phyloP scores from a whole-genome alignment of 2,329 filamentous ascomycete genomes.

The Davidsoniella virescens region DNA sequence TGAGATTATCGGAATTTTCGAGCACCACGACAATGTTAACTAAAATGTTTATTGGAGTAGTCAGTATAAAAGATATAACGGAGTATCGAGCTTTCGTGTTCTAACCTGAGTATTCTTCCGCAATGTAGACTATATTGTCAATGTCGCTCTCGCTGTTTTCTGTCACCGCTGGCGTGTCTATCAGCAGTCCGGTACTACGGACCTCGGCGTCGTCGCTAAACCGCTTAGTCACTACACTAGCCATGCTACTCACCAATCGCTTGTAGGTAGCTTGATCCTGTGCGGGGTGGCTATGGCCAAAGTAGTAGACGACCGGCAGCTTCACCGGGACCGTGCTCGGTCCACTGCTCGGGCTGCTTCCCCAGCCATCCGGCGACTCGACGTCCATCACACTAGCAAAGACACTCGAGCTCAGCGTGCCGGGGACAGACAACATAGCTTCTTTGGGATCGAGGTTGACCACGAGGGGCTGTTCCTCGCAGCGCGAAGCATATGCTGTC shows the following conservation, averaged over 20 bases:
- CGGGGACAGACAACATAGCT: slow-evolving; percentile 60
- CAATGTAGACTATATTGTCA: slow-evolving; percentile 66
- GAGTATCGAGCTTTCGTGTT: neutral
- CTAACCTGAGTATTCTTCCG: slow-evolving; percentile 36
- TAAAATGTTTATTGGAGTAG: slow-evolving; percentile 16
- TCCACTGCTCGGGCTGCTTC: slow-evolving; percentile 77
- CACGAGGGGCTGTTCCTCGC: slow-evolving; percentile 58
- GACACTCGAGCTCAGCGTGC: slow-evolving; percentile 70
- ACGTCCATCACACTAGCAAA: slow-evolving; percentile 79
- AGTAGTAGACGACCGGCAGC: slow-evolving; percentile 80
- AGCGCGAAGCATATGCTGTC: slow-evolving; percentile 61
- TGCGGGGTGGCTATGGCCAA: slow-evolving; percentile 56
- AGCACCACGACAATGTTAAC: slow-evolving; percentile 72
- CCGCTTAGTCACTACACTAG: slow-evolving; percentile 60
- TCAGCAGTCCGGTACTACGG: slow-evolving; percentile 60
- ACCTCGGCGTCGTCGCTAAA: slow-evolving; percentile 60
- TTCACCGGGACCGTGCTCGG: slow-evolving; percentile 81
- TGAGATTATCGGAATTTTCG: slow-evolving; percentile 54
- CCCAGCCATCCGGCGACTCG: slow-evolving; percentile 65
- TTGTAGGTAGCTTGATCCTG: slow-evolving; percentile 59
- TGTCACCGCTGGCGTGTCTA: slow-evolving; percentile 64
- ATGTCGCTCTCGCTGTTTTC: slow-evolving; percentile 50
- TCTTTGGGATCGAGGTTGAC: slow-evolving; percentile 76
- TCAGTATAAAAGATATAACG: neutral
- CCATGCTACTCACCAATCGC: slow-evolving; percentile 58